These are phyloP conservation scores for Aspergillus aculeatus DNA, from an alignment of 2,329 filamentous ascomycete species.

Conservation along the genomic window DNA sequence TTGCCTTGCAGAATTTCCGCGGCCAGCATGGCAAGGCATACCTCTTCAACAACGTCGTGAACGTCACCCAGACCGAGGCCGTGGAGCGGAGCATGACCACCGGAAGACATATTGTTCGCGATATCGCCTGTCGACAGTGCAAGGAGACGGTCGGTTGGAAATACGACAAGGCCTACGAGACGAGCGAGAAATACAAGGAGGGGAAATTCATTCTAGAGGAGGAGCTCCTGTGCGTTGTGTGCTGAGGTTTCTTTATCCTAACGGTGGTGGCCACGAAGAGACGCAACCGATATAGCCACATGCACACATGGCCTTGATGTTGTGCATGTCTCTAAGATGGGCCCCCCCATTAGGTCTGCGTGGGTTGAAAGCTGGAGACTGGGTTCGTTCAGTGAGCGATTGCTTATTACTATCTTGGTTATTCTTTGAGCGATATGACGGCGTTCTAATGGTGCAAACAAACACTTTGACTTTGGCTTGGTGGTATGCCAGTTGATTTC, in stretches of 20 bases:
- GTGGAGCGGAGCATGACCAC: constrained; percentile 98
- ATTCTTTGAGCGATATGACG: constrained; percentile 17
- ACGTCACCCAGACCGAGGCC: constrained; percentile 76
- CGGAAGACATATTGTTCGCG: constrained; percentile 87
- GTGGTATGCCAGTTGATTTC: constrained; percentile 2
- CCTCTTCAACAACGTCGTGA: constrained; percentile 92
- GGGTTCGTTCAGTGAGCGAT: constrained; percentile 22
- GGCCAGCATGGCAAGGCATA: constrained; percentile 98
- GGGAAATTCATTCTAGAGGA: constrained; percentile 96
- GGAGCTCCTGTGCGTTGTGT: constrained; percentile 80
- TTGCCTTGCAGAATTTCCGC: constrained; percentile 75
- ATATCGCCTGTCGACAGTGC: constrained; percentile 89
- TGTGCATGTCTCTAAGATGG: neutral
- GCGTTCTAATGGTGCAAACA: constrained; percentile 19
- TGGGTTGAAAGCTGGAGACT: constrained; percentile 8
- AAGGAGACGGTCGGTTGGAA: constrained; percentile 95
- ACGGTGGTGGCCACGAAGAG: neutral
- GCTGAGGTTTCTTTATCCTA: constrained; percentile 33
- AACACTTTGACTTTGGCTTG: constrained; percentile 1
- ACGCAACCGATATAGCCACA: neutral
- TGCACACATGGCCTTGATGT: neutral
- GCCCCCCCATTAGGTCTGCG: neutral
- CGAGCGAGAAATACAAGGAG: constrained; percentile 95
- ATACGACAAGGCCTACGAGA: constrained; percentile 95
- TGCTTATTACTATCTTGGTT: constrained; percentile 2